Evolutionary conservation across 1,139 yeast species (phyloP), one percentile per base, ranked within the genome.

Genomic region (Kodamaea derodonti): DNA sequence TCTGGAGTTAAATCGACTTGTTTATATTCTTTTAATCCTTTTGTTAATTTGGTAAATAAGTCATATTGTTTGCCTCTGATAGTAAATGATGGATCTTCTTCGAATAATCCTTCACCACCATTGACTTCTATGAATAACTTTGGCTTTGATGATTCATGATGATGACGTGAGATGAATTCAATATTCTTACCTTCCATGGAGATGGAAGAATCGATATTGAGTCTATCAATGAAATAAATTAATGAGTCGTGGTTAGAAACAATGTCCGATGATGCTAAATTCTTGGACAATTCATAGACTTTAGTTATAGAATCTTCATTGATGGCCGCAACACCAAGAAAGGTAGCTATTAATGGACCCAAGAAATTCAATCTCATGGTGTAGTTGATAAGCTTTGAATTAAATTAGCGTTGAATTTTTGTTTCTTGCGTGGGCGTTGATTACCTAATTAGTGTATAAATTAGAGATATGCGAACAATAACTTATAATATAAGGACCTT

Each of bases 221-320:
- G 54, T 41, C 60, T 63, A 40, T 72, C 78, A 25, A 73, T 67
- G 40, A 72, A 60, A 45, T 67, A 36, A 10, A 50, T 41, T 25
- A 53, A 45, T 5, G 28, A 25, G 22, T 53, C 54, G n/a, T 52
- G 37, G 20, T 38, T 42, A 11, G 45, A 40, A 15, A 51, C 41
- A 1, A 29, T 27, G n/a, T 45, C 40, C 9, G 37, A 35, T 13
- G 31, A 23, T 13, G 35, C 24, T 15, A 39, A 38, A 23, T 37
- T 38, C 7, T 38, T 20, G 18, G 36, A 29, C 38, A 58, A 49
- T 34, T 55, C 53, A 36, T 45, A 56, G n/a, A 56, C 54, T 8
- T 18, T 18, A 9, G 22, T 18, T 18, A 18, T 18, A 9, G 22
- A 7, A 18, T 18, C 22, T 18, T 18, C 22, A 18, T 18, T 18